These are phyloP conservation scores for Erigeron philadelphicus DNA, from an alignment of 140 eudicot genomes.

Conservation along the genomic window DNA sequence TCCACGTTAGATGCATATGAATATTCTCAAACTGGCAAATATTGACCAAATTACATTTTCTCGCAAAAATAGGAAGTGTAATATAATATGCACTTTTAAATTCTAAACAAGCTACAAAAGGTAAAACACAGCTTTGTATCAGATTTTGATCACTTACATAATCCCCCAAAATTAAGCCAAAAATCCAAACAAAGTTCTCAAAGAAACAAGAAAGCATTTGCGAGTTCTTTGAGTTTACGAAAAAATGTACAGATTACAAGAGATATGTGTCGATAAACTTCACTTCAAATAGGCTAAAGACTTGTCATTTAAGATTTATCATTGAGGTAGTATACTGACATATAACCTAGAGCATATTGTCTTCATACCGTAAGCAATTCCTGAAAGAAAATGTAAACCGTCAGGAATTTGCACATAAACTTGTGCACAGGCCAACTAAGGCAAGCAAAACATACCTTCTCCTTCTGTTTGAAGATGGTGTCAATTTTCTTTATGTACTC, in stretches of 20 bases:
- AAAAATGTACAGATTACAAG: conserved; percentile 25
- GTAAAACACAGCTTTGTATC: not conserved
- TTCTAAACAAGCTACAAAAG: too few species aligned
- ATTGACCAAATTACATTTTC: too few species aligned
- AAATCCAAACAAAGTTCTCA: not conserved
- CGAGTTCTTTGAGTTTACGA: conserved; percentile 13
- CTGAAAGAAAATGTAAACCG: conserved; percentile 32
- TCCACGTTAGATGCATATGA: too few species aligned
- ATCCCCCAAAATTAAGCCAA: conserved; percentile 6
- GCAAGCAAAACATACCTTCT: conserved; percentile 52
- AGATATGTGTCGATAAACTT: conserved; percentile 10
- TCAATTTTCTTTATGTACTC: conserved; percentile 87
- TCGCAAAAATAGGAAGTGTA: too few species aligned
- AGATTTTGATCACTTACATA: not conserved
- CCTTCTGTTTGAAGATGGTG: conserved; percentile 80
- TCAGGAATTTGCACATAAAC: not conserved
- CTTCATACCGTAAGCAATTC: conserved; percentile 74
- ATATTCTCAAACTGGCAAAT: too few species aligned
- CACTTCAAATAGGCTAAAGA: conserved; percentile 14
- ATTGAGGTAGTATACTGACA: not conserved
- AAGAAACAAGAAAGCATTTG: not conserved
- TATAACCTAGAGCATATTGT: conserved; percentile 20
- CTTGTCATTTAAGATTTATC: conserved; percentile 12
- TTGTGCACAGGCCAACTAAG: not conserved
- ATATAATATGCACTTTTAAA: too few species aligned